These are phyloP conservation scores for Vaccinium corymbosum DNA, from an alignment of 148 eudicot genomes.

Conservation along the genomic window DNA sequence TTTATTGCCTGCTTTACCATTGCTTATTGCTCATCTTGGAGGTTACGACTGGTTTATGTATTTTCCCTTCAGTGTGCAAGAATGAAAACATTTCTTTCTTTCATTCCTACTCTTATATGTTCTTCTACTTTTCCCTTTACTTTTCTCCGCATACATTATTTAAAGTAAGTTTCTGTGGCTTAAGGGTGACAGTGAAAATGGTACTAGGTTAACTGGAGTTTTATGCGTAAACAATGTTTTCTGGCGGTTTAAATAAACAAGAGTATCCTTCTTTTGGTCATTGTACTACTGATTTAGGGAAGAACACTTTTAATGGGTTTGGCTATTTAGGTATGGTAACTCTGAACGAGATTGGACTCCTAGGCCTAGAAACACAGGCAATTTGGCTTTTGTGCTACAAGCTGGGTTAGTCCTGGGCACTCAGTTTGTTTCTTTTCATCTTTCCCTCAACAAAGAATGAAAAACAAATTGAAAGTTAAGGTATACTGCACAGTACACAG, in stretches of 20 bases:
- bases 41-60: constrained; percentile 38
- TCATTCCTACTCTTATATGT: neutral
- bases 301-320: neutral
- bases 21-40: constrained; percentile 95
- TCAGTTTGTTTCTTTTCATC: neutral
- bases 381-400: neutral
- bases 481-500: neutral
- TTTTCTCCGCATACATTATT: neutral
- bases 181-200: neutral
- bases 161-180: neutral
- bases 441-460: neutral
- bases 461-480: neutral
- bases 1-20: constrained; percentile 83
- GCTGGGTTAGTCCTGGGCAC: neutral
- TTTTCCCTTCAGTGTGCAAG: neutral
- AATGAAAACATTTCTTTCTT: neutral
- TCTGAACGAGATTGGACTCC: neutral
- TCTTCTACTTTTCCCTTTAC: too few species aligned
- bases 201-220: neutral
- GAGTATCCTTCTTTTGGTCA: neutral
- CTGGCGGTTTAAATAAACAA: neutral
- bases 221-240: neutral
- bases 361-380: neutral
- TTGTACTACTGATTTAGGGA: constrained; percentile 1
- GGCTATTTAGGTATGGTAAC: neutral